These are phyloP conservation scores for Aspergillus intermedius DNA, from an alignment of 2,329 filamentous ascomycete species.

Conservation along the genomic window DNA sequence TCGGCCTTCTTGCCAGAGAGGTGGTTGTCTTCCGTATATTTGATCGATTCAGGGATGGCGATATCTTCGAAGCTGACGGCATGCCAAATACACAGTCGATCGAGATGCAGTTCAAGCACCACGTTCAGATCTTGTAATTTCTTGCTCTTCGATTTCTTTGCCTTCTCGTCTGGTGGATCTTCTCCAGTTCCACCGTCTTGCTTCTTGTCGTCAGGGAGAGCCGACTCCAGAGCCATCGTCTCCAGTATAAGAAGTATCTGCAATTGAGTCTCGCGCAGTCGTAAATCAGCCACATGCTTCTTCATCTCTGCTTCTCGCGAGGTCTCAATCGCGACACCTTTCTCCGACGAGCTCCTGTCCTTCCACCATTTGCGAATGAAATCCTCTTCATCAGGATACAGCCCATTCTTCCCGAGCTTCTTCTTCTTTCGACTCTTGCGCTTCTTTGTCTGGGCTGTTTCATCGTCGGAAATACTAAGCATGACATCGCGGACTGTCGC, in stretches of 20 bases:
- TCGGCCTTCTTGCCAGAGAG: constrained; percentile 30
- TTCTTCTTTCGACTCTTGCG: constrained; percentile 33
- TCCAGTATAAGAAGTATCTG: constrained; percentile 46
- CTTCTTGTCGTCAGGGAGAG: constrained; percentile 13
- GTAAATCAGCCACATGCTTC: constrained; percentile 37
- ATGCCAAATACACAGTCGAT: constrained; percentile 48
- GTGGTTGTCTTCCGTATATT: constrained; percentile 21
- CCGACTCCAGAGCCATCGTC: constrained; percentile 38
- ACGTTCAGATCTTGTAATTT: constrained; percentile 38
- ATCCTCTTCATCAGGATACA: constrained; percentile 41
- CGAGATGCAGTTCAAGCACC: constrained; percentile 42
- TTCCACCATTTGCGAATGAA: constrained; percentile 44
- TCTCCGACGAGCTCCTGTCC: constrained; percentile 25
- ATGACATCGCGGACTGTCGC: constrained; percentile 32
- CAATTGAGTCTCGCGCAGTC: constrained; percentile 43
- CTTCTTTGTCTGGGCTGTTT: constrained; percentile 16
- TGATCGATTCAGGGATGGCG: constrained; percentile 20
- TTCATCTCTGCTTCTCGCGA: constrained; percentile 34
- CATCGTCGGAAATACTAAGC: constrained; percentile 32
- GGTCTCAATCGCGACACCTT: constrained; percentile 18
- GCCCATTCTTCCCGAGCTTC: constrained; percentile 41
- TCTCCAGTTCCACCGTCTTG: constrained; percentile 13
- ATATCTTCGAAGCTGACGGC: constrained; percentile 38
- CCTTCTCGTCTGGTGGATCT: constrained; percentile 7
- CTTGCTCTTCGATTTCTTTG: constrained; percentile 26